These are phyloP conservation scores for Cryptosporidium andersoni DNA, from an alignment of 169 alveolate species.

Conservation along the genomic window DNA sequence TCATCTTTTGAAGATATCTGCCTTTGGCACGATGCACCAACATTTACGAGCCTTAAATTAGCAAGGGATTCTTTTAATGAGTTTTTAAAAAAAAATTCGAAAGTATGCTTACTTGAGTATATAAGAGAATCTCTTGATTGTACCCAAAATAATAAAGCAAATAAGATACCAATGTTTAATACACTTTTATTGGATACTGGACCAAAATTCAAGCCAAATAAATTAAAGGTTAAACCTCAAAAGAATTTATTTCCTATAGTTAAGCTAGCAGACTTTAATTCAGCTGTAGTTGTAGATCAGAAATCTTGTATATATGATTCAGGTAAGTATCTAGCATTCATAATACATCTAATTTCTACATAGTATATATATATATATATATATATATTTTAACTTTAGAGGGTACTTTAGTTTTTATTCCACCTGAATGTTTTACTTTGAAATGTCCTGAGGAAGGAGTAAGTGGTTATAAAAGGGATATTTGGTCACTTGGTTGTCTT, in stretches of 20 bases:
- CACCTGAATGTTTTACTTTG: slow-evolving; percentile 66
- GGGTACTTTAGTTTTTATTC: slow-evolving; percentile 44
- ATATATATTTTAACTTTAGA: slow-evolving; percentile 9
- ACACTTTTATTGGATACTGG: background rate
- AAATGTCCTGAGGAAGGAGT: slow-evolving; percentile 52
- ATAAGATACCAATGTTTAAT: background rate
- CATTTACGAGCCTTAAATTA: background rate
- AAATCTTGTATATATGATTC: slow-evolving; percentile 20
- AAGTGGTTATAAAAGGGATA: slow-evolving; percentile 48
- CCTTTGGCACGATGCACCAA: slow-evolving; percentile 45
- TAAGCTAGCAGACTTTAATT: slow-evolving; percentile 51
- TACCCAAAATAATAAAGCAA: background rate
- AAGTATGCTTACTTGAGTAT: too few relatives aligned
- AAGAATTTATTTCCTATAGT: background rate
- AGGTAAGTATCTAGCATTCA: slow-evolving; percentile 17
- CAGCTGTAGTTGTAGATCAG: slow-evolving; percentile 17
- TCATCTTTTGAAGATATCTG: slow-evolving; percentile 34
- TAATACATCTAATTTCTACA: background rate
- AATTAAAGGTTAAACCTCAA: background rate
- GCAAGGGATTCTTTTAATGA: too few relatives aligned
- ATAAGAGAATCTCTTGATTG: too few relatives aligned
- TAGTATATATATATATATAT: background rate
- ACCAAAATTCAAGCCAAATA: background rate
- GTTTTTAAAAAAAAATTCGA: too few relatives aligned
- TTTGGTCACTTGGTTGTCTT: slow-evolving; percentile 68